Conservation (phyloP, 2,329 filamentous ascomycete genomes). For the Taxawa tesnikishii region DNA sequence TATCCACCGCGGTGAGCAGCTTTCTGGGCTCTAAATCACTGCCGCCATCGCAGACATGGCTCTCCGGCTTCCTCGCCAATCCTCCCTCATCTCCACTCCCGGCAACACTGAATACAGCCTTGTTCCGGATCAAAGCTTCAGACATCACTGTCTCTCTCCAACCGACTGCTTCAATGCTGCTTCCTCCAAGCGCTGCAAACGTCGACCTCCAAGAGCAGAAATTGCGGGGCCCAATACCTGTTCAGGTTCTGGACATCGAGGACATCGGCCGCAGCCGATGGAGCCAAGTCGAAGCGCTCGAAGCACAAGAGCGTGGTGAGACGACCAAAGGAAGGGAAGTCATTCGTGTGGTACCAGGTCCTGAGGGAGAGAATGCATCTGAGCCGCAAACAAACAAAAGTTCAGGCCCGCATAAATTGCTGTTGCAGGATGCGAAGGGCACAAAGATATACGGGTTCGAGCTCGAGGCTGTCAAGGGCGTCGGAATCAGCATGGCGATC, state of each 20-base stretch:
- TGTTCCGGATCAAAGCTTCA: slow-evolving; percentile 65
- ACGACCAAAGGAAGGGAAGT: slow-evolving; percentile 67
- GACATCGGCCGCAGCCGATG: slow-evolving; percentile 70
- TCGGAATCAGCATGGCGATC: slow-evolving; percentile 56
- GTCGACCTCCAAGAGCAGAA: slow-evolving; percentile 41
- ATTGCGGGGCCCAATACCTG: slow-evolving; percentile 51
- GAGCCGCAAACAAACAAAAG: not conserved
- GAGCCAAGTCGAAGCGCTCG: slow-evolving; percentile 77
- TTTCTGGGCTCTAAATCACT: slow-evolving; percentile 45
- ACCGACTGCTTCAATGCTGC: slow-evolving; percentile 27
- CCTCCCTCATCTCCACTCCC: slow-evolving; percentile 49
- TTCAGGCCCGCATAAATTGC: slow-evolving; percentile 60
- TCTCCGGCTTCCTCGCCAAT: slow-evolving; percentile 48
- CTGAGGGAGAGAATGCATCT: slow-evolving; percentile 26
- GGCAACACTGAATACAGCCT: slow-evolving; percentile 65
- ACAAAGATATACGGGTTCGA: slow-evolving; percentile 62
- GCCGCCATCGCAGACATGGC: slow-evolving; percentile 47
- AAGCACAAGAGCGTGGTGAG: slow-evolving; percentile 61
- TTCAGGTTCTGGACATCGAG: slow-evolving; percentile 78
- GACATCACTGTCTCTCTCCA: slow-evolving; percentile 56
- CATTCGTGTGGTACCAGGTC: slow-evolving; percentile 54
- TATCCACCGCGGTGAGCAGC: no score
- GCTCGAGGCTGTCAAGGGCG: slow-evolving; percentile 49
- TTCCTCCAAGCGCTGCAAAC: slow-evolving; percentile 48
- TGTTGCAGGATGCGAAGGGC: slow-evolving; percentile 69